Conservation (phyloP, 2,329 filamentous ascomycete genomes). For the Monosporascus sp. region DNA sequence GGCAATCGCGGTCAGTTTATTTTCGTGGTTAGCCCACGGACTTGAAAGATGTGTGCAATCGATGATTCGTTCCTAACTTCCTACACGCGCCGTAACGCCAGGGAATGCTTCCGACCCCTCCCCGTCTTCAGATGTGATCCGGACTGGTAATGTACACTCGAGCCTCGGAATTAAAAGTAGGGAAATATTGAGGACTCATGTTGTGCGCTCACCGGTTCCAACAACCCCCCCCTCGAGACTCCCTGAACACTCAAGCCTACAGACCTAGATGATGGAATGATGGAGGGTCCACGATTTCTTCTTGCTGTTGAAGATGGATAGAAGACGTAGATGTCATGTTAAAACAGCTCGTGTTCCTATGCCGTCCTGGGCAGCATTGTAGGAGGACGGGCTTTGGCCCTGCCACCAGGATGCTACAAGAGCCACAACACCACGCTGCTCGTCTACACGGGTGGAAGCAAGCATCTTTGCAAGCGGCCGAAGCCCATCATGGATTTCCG, state of each 20-base stretch:
- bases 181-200: neutral
- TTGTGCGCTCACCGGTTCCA: neutral
- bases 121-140: neutral
- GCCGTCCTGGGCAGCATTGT: neutral
- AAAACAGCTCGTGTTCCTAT: neutral
- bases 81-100: neutral
- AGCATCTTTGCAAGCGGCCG: no score
- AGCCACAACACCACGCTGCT: no score
- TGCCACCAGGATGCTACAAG: neutral
- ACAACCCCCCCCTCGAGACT: neutral
- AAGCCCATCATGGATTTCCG: no score
- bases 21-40: no score
- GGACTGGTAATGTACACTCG: neutral
- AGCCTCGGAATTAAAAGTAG: neutral
- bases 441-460: no score
- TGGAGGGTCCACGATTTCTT: neutral
- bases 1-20: no score
- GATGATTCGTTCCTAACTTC: no score
- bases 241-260: neutral
- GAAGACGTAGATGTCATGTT: neutral
- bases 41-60: no score
- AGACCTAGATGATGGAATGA: neutral
- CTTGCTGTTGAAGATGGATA: neutral
- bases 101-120: neutral
- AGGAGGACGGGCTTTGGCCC: neutral